Evolutionary conservation across 176 grass and related monocot genomes (phyloP).

Genomic region (Raddia distichophylla): DNA sequence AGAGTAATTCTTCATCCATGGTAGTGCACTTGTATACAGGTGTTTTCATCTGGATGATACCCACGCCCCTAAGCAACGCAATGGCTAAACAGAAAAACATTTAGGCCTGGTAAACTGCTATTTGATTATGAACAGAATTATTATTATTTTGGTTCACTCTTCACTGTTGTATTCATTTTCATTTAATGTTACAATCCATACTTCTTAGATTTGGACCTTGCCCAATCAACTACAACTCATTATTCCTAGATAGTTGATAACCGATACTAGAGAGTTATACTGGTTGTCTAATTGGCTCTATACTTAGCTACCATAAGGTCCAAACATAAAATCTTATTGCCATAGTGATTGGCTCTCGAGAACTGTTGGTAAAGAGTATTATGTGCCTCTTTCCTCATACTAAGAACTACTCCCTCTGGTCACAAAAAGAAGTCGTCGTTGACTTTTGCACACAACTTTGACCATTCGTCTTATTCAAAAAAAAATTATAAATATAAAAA

Average conservation of each 20-base stretch:
- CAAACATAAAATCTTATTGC: not conserved
- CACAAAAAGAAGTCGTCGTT: no score
- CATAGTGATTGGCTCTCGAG: not conserved
- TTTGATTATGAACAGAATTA: not conserved
- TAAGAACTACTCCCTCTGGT: no score
- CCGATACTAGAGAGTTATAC: not conserved
- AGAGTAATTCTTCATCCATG: not conserved
- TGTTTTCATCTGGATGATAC: slow-evolving; percentile 11
- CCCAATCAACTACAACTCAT: not conserved
- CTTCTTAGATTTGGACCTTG: not conserved
- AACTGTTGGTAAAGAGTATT: not conserved
- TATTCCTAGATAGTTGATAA: not conserved
- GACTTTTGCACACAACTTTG: no score
- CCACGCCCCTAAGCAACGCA: not conserved
- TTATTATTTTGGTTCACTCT: not conserved
- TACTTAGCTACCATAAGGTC: not conserved
- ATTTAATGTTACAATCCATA: not conserved
- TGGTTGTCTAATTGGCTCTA: not conserved
- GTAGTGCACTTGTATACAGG: not conserved
- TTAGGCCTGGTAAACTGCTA: not conserved
- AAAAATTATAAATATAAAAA: no score
- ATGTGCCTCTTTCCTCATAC: not conserved
- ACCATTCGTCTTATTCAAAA: no score
- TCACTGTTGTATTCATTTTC: not conserved
- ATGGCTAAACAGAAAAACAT: not conserved